phyloP scores from a whole-genome alignment of 2,329 filamentous ascomycete species.

The Cadophora gregata region DNA sequence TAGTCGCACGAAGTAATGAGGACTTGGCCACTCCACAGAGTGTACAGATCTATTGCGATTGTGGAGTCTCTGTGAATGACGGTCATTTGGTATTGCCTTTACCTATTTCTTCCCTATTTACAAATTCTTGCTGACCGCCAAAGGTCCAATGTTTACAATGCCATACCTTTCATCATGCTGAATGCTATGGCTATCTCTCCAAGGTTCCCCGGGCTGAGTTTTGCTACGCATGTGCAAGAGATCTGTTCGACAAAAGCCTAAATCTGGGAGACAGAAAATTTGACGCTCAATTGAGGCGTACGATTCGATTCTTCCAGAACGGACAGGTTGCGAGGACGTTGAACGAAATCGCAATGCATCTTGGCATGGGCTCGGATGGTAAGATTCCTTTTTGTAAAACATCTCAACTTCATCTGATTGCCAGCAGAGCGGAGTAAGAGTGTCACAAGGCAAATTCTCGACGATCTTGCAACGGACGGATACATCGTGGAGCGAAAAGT shows the following conservation, averaged over 20 bases:
- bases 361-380: background rate
- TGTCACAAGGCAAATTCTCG: background rate
- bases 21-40: background rate
- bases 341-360: conserved; percentile 2
- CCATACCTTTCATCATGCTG: conserved; percentile 11
- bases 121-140: background rate
- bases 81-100: conserved; percentile 4
- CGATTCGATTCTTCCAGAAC: conserved; percentile 10
- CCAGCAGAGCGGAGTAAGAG: background rate
- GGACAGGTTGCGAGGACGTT: background rate
- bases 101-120: background rate
- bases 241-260: background rate
- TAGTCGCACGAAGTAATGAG: background rate
- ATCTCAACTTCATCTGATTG: background rate
- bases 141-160: conserved; percentile 16
- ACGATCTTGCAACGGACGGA: background rate
- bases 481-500: background rate
- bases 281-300: conserved; percentile 4
- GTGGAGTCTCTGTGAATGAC: background rate
- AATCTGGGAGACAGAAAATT: background rate
- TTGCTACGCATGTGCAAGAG: conserved; percentile 10
- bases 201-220: background rate
- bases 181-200: conserved; percentile 20
- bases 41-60: conserved; percentile 7
- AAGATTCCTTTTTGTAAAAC: background rate